Conservation (phyloP, 805 yeast genomes). For the Saccharomycopsis selenospora region DNA sequence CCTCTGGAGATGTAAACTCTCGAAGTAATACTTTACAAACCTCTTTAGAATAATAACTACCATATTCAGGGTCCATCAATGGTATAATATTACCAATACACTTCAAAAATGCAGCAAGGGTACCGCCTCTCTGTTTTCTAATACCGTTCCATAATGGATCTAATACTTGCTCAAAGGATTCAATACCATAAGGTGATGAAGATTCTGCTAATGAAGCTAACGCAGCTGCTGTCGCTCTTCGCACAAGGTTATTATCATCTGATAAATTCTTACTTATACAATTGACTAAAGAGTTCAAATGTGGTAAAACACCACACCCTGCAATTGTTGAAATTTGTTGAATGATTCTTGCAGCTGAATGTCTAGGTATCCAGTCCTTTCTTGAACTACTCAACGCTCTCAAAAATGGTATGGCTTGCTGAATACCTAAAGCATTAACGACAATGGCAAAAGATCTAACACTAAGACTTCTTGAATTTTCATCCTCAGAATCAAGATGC, state of each 20-base stretch:
- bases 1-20: slow-evolving; percentile 78
- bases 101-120: slow-evolving; percentile 65
- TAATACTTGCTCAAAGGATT: slow-evolving; percentile 65
- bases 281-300: slow-evolving; percentile 54
- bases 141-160: slow-evolving; percentile 81
- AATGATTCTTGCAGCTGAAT: slow-evolving; percentile 70
- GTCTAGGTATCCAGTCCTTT: slow-evolving; percentile 75
- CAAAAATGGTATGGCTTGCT: slow-evolving; percentile 66
- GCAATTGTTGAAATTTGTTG: slow-evolving; percentile 65
- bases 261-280: slow-evolving; percentile 51
- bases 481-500: slow-evolving; percentile 77
- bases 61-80: slow-evolving; percentile 77
- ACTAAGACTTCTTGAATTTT: slow-evolving; percentile 66
- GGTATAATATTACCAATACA: slow-evolving; percentile 79
- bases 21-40: slow-evolving; percentile 58
- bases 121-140: slow-evolving; percentile 66
- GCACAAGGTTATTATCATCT: slow-evolving; percentile 63
- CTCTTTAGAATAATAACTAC: slow-evolving; percentile 70
- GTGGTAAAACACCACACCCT: slow-evolving; percentile 73
- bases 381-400: slow-evolving; percentile 71
- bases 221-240: slow-evolving; percentile 66
- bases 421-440: slow-evolving; percentile 71
- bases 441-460: slow-evolving; percentile 79
- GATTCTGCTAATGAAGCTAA: slow-evolving; percentile 73
- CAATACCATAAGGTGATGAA: slow-evolving; percentile 83